phyloP scores from a whole-genome alignment of 768 basidiomycete genomes.

The Sarcomyxa edulis region DNA sequence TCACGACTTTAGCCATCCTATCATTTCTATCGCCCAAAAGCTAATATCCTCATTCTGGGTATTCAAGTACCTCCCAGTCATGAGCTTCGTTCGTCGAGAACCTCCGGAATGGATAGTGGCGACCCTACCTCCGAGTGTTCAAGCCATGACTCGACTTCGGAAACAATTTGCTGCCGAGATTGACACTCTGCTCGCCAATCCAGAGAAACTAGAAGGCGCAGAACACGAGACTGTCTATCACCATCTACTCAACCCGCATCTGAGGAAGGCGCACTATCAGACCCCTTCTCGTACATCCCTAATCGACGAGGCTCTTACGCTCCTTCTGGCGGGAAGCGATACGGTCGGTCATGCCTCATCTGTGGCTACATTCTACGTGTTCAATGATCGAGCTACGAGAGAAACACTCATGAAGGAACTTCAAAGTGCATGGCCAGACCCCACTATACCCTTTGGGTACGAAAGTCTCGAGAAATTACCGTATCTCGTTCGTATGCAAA shows the following conservation, averaged over 20 bases:
- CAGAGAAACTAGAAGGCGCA: slow-evolving; percentile 14
- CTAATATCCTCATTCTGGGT: slow-evolving; percentile 4
- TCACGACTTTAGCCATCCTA: slow-evolving; percentile 19
- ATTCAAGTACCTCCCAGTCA: slow-evolving; percentile 15
- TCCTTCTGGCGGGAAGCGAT: slow-evolving; percentile 39
- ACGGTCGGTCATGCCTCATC: slow-evolving; percentile 35
- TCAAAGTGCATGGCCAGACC: slow-evolving; percentile 34
- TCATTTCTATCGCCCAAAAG: slow-evolving; percentile 15
- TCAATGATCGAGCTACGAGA: slow-evolving; percentile 23
- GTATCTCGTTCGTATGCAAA: slow-evolving; percentile 47
- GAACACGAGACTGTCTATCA: slow-evolving; percentile 24
- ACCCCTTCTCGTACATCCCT: slow-evolving; percentile 22
- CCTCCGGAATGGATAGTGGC: neutral
- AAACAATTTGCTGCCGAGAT: slow-evolving; percentile 14
- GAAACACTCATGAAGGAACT: slow-evolving; percentile 26
- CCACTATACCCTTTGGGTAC: slow-evolving; percentile 18
- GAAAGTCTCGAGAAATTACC: slow-evolving; percentile 39
- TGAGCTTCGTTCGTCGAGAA: slow-evolving; percentile 10
- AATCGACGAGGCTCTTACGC: slow-evolving; percentile 28
- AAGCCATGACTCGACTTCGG: slow-evolving; percentile 7
- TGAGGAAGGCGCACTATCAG: neutral
- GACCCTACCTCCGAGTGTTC: too few relatives aligned
- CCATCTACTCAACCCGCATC: slow-evolving; percentile 14
- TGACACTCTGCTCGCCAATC: slow-evolving; percentile 20
- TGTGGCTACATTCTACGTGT: slow-evolving; percentile 28